phyloP scores from a whole-genome alignment of 2,329 filamentous ascomycete genomes.

The Nothophaeocryptopus gaeumannii region DNA sequence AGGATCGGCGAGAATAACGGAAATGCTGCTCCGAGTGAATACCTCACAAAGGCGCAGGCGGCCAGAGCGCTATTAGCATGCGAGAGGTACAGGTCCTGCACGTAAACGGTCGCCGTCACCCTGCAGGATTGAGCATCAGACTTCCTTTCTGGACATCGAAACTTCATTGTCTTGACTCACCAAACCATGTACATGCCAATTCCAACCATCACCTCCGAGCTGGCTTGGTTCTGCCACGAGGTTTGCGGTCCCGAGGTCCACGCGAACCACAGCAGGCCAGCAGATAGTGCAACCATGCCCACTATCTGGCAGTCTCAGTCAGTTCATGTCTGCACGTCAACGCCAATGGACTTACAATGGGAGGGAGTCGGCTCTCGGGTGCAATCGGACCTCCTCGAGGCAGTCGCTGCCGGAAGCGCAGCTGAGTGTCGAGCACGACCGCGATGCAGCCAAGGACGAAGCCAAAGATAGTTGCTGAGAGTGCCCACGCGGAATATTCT shows the following conservation, averaged over 20 bases:
- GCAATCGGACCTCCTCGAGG: constrained; percentile 1
- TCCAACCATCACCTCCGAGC: constrained; percentile 9
- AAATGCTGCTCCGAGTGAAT: constrained; percentile 9
- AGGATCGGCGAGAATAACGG: constrained; percentile 10
- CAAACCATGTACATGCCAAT: constrained; percentile 19
- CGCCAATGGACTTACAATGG: constrained; percentile 7
- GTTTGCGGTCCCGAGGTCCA: background rate
- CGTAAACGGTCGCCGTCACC: constrained; percentile 14
- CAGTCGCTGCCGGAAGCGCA: constrained; percentile 10
- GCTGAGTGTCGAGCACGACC: constrained; percentile 9
- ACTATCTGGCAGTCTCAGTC: constrained; percentile 11
- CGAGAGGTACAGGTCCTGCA: constrained; percentile 15
- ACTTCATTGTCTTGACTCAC: background rate
- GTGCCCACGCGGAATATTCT: constrained; percentile 1
- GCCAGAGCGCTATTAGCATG: constrained; percentile 17
- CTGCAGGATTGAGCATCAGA: too few species aligned
- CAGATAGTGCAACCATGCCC: constrained; percentile 11
- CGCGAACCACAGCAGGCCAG: constrained; percentile 12
- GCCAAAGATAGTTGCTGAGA: constrained; percentile 9
- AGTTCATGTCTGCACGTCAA: too few species aligned
- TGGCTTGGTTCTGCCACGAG: background rate
- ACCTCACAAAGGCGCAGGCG: constrained; percentile 15
- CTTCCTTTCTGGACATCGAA: background rate
- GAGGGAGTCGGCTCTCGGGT: constrained; percentile 16
- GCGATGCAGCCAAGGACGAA: constrained; percentile 8